Evolutionary conservation across 139 green algal genomes (phyloP).

Genomic region (Chlamydomonas schloesseri): DNA sequence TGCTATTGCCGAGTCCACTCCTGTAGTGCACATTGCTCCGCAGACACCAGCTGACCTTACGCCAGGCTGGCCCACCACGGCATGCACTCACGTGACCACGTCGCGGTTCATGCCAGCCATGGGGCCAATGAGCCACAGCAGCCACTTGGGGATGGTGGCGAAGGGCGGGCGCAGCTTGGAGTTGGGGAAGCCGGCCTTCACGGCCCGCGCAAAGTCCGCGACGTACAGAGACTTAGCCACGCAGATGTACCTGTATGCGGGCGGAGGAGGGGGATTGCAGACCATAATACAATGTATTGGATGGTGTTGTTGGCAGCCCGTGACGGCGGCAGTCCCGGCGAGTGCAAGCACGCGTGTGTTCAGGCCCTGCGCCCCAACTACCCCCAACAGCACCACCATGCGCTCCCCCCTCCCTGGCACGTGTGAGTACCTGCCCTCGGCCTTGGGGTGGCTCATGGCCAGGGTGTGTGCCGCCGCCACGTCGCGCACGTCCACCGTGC

Average conservation of each 20-base stretch:
- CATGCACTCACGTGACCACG: slow-evolving; percentile 26
- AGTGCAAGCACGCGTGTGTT: too few relatives aligned
- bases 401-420: too few relatives aligned
- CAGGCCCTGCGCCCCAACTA: too few relatives aligned
- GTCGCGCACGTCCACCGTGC: slow-evolving; percentile 64
- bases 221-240: neutral
- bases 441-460: slow-evolving; percentile 57
- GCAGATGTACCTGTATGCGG: neutral
- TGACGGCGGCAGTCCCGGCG: too few relatives aligned
- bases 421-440: slow-evolving; percentile 50
- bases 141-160: slow-evolving; percentile 7
- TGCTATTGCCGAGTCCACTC: too few relatives aligned
- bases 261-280: too few relatives aligned
- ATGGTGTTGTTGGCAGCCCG: too few relatives aligned
- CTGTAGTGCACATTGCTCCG: too few relatives aligned
- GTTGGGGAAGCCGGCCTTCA: neutral
- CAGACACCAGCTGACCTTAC: too few relatives aligned
- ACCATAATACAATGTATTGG: too few relatives aligned
- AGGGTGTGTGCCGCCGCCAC: slow-evolving; percentile 64
- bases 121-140: slow-evolving; percentile 39
- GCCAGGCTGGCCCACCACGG: too few relatives aligned
- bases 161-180: neutral
- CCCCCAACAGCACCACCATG: too few relatives aligned
- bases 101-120: neutral
- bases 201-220: neutral